Percentiles rank a stretch among this genome's conserved stretches.
phyloP scores from a whole-genome alignment of 2,329 filamentous ascomycete genomes.

The Neopestalotiopsis sp. region DNA sequence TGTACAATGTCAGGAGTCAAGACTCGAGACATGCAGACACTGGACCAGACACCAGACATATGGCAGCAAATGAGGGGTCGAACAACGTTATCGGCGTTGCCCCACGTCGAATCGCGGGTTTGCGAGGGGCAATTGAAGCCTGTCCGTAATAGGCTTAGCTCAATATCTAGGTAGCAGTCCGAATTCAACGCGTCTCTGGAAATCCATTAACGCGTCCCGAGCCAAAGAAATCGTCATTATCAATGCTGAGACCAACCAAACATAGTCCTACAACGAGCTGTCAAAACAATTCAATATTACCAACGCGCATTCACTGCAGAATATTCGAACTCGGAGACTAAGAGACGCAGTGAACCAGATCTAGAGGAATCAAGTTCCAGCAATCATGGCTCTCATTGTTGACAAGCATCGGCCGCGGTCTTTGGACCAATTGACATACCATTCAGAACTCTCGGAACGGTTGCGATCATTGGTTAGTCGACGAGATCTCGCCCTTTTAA shows the following conservation, averaged over 20 bases:
- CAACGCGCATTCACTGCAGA: background rate
- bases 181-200: conserved; percentile 19
- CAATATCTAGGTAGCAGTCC: background rate
- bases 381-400: conserved; percentile 69
- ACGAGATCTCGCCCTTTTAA: conserved; percentile 17
- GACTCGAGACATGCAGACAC: too few relatives aligned
- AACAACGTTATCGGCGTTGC: conserved; percentile 4
- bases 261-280: background rate
- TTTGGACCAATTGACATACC: conserved; percentile 82
- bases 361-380: background rate
- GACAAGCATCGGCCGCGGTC: conserved; percentile 77
- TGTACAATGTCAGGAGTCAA: background rate
- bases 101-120: background rate
- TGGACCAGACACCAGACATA: background rate
- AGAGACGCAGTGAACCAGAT: background rate
- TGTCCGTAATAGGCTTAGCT: background rate
- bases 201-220: conserved; percentile 38
- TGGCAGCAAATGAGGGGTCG: conserved; percentile 4
- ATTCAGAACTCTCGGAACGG: conserved; percentile 84
- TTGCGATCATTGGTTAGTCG: conserved; percentile 80
- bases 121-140: background rate
- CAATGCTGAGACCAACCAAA: background rate
- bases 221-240: conserved; percentile 1
- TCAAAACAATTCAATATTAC: background rate
- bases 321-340: background rate